A percentile compares a stretch with the other conserved stretches of the same genome.
Conservation (phyloP, 768 basidiomycete species). For the Lactarius evosmus region DNA sequence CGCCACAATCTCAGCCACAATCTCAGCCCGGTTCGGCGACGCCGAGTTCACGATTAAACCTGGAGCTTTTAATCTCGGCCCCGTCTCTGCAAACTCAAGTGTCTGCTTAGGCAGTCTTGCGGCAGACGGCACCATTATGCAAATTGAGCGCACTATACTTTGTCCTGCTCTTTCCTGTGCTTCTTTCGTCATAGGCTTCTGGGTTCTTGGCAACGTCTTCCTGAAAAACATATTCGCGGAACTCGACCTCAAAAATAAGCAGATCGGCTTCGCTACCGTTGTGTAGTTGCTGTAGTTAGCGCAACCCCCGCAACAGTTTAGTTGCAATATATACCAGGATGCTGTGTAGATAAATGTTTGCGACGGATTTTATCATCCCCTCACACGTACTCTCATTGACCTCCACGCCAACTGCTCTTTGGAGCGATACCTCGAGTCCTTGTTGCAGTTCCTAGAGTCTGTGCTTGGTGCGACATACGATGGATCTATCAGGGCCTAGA, state of each 20-base stretch:
- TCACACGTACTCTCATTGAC: neutral
- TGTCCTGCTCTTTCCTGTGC: neutral
- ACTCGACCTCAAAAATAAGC: constrained; percentile 17
- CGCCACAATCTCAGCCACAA: no score
- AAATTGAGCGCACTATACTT: neutral
- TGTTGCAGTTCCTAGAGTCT: no score
- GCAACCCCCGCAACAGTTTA: neutral
- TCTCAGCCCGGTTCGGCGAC: constrained; percentile 35
- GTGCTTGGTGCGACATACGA: no score
- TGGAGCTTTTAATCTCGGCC: constrained; percentile 32
- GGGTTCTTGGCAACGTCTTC: constrained; percentile 8
- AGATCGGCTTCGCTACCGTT: constrained; percentile 18
- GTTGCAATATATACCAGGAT: neutral
- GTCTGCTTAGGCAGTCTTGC: constrained; percentile 28
- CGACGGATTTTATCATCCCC: neutral
- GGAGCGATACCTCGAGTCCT: no score
- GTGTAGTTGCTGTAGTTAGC: neutral
- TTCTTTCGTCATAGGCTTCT: neutral
- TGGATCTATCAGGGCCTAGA: no score
- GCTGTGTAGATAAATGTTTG: neutral
- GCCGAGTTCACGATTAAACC: constrained; percentile 30
- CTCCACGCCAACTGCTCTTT: no score
- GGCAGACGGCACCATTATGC: neutral
- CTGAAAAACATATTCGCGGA: constrained; percentile 3
- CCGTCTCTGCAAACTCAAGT: constrained; percentile 25